Evolutionary conservation across 805 yeast genomes (phyloP), one percentile per base, ranked within the genome.

Genomic region (Candida ficus): DNA sequence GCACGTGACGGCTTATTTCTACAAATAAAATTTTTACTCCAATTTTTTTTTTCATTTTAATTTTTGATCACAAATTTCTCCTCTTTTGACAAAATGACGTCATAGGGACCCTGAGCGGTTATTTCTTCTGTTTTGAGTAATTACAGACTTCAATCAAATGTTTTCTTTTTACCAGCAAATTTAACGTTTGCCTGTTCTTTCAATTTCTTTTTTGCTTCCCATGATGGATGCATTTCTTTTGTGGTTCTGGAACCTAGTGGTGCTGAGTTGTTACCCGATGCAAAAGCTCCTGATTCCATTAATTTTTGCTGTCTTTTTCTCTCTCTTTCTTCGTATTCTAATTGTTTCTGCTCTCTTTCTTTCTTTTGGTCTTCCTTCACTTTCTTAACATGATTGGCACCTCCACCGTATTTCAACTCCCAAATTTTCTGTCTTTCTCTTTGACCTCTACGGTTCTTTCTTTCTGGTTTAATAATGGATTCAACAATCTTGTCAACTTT

Each of bases 341-440:
- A 50, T 55, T 77, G 84, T 52, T 74, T 72, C 43, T 68, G 67
- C 48, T 80, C 80, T 45, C 83, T 68, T 46, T 80, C 83, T 33
- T 72, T 72, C 33, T 62, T 64, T 22, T 66, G 60, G 31, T 79
- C 70, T 35, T 71, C 77, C n/a, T 69, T 63, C 52, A 85, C 85
- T 49, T 79, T 74, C 54, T 76, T 70, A 19, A 90, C 74, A 60
- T 93, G 99, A 42, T 78, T 80, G n/a, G 99, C 99, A 20, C 70
- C 66, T 16, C 61, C 61, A 21, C 98, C 98, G 58, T 71, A 93
- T 61, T 93, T 91, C 64, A 75, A 68, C 58, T 89, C 99, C 98
- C 98, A 93, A 38, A 93, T 88, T 69, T 85, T 83, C 61, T 91
- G 93, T 66, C 99, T 80, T 1, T 97, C 99, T 45, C 98, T 73